phyloP scores from a whole-genome alignment of 495 filamentous ascomycete genomes.

The Trichoderma erinaceum region DNA sequence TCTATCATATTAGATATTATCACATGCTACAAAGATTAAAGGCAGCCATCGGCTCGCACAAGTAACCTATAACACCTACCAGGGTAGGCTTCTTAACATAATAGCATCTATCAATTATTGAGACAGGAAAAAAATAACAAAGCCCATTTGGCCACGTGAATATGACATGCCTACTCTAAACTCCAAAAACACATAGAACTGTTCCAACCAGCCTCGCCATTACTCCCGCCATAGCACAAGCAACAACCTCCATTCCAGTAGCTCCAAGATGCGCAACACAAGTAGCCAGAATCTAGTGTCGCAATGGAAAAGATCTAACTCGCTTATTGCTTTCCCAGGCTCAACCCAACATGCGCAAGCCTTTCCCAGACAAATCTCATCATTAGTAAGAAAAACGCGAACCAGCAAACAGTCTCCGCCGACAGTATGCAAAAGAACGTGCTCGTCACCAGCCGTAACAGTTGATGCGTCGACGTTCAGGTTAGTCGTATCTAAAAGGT shows the following conservation, averaged over 20 bases:
- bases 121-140: not conserved
- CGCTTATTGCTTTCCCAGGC: not conserved
- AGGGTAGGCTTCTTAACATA: too few species aligned
- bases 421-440: not conserved
- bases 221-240: conserved; percentile 1
- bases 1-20: not conserved
- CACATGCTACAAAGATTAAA: too few species aligned
- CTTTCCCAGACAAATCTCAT: not conserved
- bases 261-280: conserved; percentile 7
- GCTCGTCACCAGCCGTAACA: not conserved
- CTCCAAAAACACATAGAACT: conserved; percentile 10
- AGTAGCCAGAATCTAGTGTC: conserved; percentile 7
- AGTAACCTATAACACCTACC: not conserved
- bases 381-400: not conserved
- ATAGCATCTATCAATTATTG: too few species aligned
- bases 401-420: not conserved
- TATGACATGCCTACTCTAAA: conserved; percentile 13
- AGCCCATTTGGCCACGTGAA: not conserved
- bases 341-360: not conserved
- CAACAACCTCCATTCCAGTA: not conserved
- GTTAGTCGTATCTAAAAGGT: not conserved
- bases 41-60: too few species aligned
- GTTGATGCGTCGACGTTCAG: not conserved
- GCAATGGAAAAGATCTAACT: not conserved
- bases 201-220: conserved; percentile 4